A percentile compares a stretch with the other conserved stretches of the same genome.
Evolutionary conservation across 2,329 filamentous ascomycete genomes (phyloP).

Genomic region (Dendryphion nanum): DNA sequence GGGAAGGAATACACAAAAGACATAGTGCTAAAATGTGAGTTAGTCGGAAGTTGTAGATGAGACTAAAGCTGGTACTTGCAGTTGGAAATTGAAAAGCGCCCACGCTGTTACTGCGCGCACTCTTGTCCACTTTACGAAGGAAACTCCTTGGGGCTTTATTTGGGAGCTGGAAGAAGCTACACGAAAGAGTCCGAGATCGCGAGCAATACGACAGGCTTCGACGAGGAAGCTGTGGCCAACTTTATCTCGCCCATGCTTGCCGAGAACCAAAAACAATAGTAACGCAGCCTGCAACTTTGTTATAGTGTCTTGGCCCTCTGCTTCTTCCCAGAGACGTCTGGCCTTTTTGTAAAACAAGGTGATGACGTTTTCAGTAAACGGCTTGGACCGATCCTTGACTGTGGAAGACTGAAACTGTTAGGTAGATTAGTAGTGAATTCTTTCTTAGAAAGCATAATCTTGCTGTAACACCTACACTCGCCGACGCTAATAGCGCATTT

Average conservation of each 20-base stretch:
- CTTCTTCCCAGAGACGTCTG: conserved; percentile 25
- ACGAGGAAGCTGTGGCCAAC: conserved; percentile 24
- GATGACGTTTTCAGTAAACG: conserved; percentile 22
- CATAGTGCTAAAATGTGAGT: conserved; percentile 18
- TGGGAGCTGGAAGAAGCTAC: conserved; percentile 3
- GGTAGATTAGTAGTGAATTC: neutral
- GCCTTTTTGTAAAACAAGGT: conserved; percentile 31
- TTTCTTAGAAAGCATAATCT: neutral
- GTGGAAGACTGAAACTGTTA: conserved; percentile 23
- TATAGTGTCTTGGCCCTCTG: conserved; percentile 19
- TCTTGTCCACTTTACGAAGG: conserved; percentile 18
- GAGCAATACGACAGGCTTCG: conserved; percentile 25
- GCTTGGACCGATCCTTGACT: conserved; percentile 27
- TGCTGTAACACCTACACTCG: conserved; percentile 22
- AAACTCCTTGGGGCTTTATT: conserved; percentile 12
- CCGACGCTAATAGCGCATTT: conserved; percentile 28
- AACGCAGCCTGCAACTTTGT: conserved; percentile 26
- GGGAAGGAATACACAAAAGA: conserved; percentile 25
- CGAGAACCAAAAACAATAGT: conserved; percentile 27
- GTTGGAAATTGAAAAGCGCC: conserved; percentile 32
- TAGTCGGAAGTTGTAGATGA: neutral
- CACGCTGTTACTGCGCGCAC: conserved; percentile 27
- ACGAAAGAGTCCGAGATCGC: conserved; percentile 23
- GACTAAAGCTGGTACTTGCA: conserved; percentile 19
- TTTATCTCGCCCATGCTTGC: conserved; percentile 31